phyloP scores from a whole-genome alignment of 1,284 basidiomycete genomes.

The Wallemia mellicola region DNA sequence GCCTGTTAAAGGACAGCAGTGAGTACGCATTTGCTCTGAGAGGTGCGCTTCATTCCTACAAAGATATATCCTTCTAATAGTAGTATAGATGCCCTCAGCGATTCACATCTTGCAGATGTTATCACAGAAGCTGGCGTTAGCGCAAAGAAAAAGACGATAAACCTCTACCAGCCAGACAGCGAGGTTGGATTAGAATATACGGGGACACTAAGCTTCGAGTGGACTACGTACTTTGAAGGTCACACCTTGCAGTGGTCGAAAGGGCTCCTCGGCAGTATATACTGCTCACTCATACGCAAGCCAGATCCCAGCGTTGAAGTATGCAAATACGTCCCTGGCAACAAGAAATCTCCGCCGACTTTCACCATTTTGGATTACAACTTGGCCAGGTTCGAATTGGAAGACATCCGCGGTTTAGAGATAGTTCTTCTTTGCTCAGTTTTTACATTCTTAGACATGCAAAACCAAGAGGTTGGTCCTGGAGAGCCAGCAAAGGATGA shows the following conservation, averaged over 20 bases:
- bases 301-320: neutral
- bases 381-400: neutral
- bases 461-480: neutral
- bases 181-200: neutral
- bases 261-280: neutral
- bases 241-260: neutral
- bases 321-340: neutral
- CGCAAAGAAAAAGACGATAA: neutral
- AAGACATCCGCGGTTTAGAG: neutral
- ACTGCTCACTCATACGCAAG: neutral
- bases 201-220: neutral
- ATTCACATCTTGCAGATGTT: neutral
- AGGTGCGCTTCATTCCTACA: neutral
- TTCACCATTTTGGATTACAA: neutral
- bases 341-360: neutral
- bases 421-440: neutral
- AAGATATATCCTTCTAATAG: neutral
- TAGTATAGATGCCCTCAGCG: neutral
- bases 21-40: neutral
- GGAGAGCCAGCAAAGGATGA: neutral
- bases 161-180: neutral
- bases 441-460: neutral
- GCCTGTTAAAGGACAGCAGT: neutral
- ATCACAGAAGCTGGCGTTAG: neutral
- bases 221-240: neutral